Percentiles rank a stretch among this genome's conserved stretches.
Conservation (phyloP, 106 monocot species). For the Dendrobium chrysotoxum region DNA sequence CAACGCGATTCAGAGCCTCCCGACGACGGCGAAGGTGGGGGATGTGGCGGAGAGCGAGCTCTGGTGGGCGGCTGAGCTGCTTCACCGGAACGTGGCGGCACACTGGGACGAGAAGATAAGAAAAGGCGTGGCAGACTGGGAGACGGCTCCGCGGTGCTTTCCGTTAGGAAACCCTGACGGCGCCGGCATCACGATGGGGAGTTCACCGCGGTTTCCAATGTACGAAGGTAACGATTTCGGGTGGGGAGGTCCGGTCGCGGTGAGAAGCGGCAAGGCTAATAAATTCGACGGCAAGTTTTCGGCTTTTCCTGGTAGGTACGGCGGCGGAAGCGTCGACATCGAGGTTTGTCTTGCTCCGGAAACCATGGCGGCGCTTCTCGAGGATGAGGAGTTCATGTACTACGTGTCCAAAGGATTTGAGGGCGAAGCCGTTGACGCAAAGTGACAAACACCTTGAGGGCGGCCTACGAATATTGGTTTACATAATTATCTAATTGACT, state of each 20-base stretch:
- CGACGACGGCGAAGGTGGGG: conserved; percentile 45
- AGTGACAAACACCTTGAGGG: too few relatives aligned
- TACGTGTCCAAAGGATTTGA: conserved; percentile 23
- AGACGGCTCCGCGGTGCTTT: conserved; percentile 50
- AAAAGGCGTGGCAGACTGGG: conserved; percentile 49
- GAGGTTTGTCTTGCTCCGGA: conserved; percentile 78
- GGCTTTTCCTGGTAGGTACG: conserved; percentile 67
- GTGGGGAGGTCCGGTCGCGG: conserved; percentile 69
- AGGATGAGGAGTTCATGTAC: conserved; percentile 68
- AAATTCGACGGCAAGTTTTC: conserved; percentile 97
- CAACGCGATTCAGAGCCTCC: conserved; percentile 91
- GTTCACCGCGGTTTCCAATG: conserved; percentile 87
- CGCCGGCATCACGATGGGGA: conserved; percentile 75
- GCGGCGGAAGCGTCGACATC: conserved; percentile 58
- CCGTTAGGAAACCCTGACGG: conserved; percentile 74
- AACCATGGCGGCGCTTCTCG: conserved; percentile 64
- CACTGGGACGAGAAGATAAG: conserved; percentile 33
- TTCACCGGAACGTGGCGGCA: conserved; percentile 41
- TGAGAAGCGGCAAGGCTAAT: conserved; percentile 78
- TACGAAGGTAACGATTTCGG: conserved; percentile 86
- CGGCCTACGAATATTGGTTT: too few relatives aligned
- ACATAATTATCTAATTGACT: too few relatives aligned
- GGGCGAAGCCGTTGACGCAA: not conserved
- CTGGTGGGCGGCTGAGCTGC: conserved; percentile 45
- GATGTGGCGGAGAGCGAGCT: conserved; percentile 41